These are phyloP conservation scores for Pseudogymnoascus sp. DNA, from an alignment of 2,329 filamentous ascomycete genomes.

Conservation along the genomic window DNA sequence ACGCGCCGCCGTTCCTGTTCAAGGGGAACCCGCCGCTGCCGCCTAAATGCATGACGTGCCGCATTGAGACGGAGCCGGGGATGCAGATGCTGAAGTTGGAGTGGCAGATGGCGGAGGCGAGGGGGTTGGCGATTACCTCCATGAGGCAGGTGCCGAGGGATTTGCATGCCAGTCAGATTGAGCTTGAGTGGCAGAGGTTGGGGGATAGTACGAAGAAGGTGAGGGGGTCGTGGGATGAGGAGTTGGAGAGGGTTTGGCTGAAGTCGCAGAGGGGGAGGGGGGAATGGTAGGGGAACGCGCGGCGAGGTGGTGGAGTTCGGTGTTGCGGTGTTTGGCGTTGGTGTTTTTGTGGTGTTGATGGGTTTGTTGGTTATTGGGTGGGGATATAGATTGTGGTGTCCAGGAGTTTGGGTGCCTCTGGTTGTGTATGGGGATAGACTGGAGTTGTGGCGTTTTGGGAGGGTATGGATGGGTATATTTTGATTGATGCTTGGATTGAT, in stretches of 20 bases:
- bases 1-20: not conserved
- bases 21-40: not conserved
- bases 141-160: not conserved
- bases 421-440: not conserved
- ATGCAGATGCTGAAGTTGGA: not conserved
- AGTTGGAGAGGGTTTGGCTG: not conserved
- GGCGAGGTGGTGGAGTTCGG: not conserved
- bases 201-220: not conserved
- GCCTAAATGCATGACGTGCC: not conserved
- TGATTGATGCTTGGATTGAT: not conserved
- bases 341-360: not conserved
- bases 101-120: not conserved
- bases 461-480: not conserved
- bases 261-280: not conserved
- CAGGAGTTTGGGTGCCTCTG: not conserved
- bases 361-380: not conserved
- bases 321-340: not conserved
- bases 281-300: not conserved
- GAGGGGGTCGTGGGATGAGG: not conserved
- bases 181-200: not conserved
- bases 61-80: not conserved
- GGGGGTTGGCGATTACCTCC: not conserved
- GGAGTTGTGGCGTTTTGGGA: not conserved
- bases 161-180: not conserved
- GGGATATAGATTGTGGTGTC: not conserved